Evolutionary conservation across 2,329 filamentous ascomycete species (phyloP).

Genomic region (Magnaporthiopsis rhizophila): DNA sequence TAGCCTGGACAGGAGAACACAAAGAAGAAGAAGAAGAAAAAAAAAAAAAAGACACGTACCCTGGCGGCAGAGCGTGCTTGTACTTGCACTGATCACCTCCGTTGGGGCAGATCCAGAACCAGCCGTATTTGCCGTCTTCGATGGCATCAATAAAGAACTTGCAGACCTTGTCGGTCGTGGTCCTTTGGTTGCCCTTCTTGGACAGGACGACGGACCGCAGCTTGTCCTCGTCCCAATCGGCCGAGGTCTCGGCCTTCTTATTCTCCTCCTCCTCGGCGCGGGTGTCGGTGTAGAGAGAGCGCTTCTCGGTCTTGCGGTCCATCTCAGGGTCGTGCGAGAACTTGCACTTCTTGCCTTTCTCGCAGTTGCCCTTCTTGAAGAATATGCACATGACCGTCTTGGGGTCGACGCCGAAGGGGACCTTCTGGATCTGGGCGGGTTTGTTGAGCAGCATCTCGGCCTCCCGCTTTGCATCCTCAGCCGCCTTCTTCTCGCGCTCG

Average conservation of each 20-base stretch:
- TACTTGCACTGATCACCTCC: conserved; percentile 98
- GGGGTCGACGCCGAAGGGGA: conserved; percentile 94
- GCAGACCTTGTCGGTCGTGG: conserved; percentile 97
- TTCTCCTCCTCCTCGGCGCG: conserved; percentile 65
- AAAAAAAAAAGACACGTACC: conserved; percentile 50
- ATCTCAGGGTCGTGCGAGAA: conserved; percentile 87
- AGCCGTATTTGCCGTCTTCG: conserved; percentile 97
- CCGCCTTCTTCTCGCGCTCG: conserved; percentile 84
- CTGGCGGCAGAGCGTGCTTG: conserved; percentile 86
- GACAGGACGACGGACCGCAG: conserved; percentile 81
- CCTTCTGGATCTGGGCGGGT: conserved; percentile 92
- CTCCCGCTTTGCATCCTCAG: conserved; percentile 77
- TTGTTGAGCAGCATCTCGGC: conserved; percentile 76
- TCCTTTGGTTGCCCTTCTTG: conserved; percentile 95
- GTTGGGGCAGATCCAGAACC: conserved; percentile 98
- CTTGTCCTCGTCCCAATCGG: conserved; percentile 97
- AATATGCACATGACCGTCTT: conserved; percentile 97
- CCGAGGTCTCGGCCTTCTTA: conserved; percentile 88
- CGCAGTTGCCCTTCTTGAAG: conserved; percentile 93
- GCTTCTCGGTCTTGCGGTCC: conserved; percentile 90
- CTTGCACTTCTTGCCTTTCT: conserved; percentile 97
- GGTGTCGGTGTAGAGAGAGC: conserved; percentile 79
- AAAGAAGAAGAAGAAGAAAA: conserved; percentile 3
- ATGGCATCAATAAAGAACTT: conserved; percentile 97
- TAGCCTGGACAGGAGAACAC: background rate